A percentile compares a stretch with the other conserved stretches of the same genome.
Evolutionary conservation across 164 flowering plant species (phyloP).

Genomic region (Chimonanthus salicifolius): DNA sequence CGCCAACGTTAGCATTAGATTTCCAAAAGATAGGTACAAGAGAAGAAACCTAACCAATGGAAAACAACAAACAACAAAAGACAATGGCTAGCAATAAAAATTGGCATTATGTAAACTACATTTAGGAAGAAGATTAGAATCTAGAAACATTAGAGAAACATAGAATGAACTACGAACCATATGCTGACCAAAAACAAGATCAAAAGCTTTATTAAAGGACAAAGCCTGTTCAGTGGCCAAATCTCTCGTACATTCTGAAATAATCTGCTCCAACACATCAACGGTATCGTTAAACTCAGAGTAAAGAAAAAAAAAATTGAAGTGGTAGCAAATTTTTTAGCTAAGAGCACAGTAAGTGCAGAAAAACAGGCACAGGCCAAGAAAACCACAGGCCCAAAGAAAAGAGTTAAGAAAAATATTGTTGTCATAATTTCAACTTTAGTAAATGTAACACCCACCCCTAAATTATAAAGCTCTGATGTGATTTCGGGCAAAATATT

Average conservation of each 20-base stretch:
- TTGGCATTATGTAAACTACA: neutral
- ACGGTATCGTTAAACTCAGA: neutral
- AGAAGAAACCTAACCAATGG: slow-evolving; percentile 50
- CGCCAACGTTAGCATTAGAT: slow-evolving; percentile 46
- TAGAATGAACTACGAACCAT: slow-evolving; percentile 39
- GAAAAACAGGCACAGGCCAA: no score
- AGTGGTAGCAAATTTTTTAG: no score
- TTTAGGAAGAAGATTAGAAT: neutral
- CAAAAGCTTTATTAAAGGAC: slow-evolving; percentile 55
- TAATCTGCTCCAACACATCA: slow-evolving; percentile 42
- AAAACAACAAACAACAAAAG: neutral
- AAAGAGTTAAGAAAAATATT: neutral
- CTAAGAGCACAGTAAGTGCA: no score
- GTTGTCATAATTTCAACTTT: neutral
- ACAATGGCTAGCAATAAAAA: neutral
- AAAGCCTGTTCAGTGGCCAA: slow-evolving; percentile 57
- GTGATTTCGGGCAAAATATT: slow-evolving; percentile 65
- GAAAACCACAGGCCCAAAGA: no score
- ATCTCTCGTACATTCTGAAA: slow-evolving; percentile 58
- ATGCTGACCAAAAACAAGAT: slow-evolving; percentile 49
- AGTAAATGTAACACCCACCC: slow-evolving; percentile 40
- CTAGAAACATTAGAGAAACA: neutral
- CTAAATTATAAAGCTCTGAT: slow-evolving; percentile 60
- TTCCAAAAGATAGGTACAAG: slow-evolving; percentile 70
- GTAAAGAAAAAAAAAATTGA: no score